Evolutionary conservation across 2,329 filamentous ascomycete species (phyloP), one percentile per base, ranked within the genome.

Genomic region (Sclerotinia sclerotiorum): DNA sequence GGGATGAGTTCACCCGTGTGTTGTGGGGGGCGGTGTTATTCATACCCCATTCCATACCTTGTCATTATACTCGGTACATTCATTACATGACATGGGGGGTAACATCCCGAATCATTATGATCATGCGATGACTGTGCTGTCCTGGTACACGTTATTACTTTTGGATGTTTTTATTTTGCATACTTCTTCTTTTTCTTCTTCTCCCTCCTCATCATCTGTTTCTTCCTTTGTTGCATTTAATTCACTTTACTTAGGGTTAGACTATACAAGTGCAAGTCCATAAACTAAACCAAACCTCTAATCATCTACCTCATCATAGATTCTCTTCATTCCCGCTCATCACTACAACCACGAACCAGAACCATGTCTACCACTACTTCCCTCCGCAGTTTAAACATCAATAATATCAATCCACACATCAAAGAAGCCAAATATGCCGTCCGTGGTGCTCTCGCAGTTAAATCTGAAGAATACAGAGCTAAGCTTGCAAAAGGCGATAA

Each of bases 401-500:
- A 92, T 80, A 97, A 95, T 83, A 97, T 99, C 84, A 99, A 98
- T 83, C 92, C 88, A 62, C 87, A 95, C 79, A 87, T 98, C 73
- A 88, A 89, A 78, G 87, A 88, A 71, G 95, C 95, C 77, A 89
- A 97, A 82, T 99, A 99, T 83, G 95, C 95, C 74, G 95, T 99
- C 68, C 92, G 95, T 75, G 95, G 95, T 77, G 95, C 98, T 81
- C 87, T 99, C 72, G 94, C 95, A 69, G 90, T 96, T 79, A 93
- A 92, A 82, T 95, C 93, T 19, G 95, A 99, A 82, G 87, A 93
- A 80, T 97, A 94, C 82, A 90, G 94, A 70, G 89, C 90, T 66
- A 84, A 86, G 76, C 84, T 97, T 70, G 82, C 83, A 72, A 85
- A 87, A 72, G 87, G 85, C 75, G 74, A 79, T 76, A 71, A 70